Conservation (phyloP, 805 yeast genomes). For the Cephaloascus fragrans region DNA sequence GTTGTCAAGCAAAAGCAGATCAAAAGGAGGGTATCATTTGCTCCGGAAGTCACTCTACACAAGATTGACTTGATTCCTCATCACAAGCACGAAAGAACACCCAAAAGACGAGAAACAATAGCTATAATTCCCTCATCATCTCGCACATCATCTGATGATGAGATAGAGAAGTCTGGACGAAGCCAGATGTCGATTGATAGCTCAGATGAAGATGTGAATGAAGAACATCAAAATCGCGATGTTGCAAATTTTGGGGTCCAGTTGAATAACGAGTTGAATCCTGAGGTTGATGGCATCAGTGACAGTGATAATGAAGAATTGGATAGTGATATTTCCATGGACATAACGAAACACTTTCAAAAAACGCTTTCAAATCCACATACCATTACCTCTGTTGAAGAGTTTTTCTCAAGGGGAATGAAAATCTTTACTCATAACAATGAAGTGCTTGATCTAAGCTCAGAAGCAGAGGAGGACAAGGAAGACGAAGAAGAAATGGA, state of each 20-base stretch:
- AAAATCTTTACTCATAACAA: background rate
- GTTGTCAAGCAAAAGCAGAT: background rate
- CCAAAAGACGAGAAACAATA: slow-evolving; percentile 17
- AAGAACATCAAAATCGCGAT: slow-evolving; percentile 4
- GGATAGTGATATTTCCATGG: slow-evolving; percentile 1
- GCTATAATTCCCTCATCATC: slow-evolving; percentile 11
- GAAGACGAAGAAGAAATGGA: slow-evolving; percentile 7
- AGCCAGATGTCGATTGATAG: slow-evolving; percentile 17
- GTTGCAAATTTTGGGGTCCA: slow-evolving; percentile 3
- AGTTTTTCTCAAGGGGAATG: background rate
- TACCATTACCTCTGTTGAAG: background rate
- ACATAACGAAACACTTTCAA: slow-evolving; percentile 1
- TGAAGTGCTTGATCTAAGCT: background rate
- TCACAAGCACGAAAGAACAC: slow-evolving; percentile 2
- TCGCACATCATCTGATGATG: slow-evolving; percentile 2
- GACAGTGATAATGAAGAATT: slow-evolving; percentile 4
- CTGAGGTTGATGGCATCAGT: slow-evolving; percentile 3
- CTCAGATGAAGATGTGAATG: slow-evolving; percentile 9
- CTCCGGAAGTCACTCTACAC: slow-evolving; percentile 63
- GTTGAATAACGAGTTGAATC: slow-evolving; percentile 1
- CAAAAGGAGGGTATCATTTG: slow-evolving; percentile 62
- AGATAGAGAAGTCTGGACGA: slow-evolving; percentile 10
- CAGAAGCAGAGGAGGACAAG: background rate
- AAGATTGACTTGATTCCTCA: slow-evolving; percentile 32
- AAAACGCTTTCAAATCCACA: background rate